Evolutionary conservation across 2,329 filamentous ascomycete species (phyloP), one percentile per base, ranked within the genome.

Genomic region (Zasmidium citrigriseum): DNA sequence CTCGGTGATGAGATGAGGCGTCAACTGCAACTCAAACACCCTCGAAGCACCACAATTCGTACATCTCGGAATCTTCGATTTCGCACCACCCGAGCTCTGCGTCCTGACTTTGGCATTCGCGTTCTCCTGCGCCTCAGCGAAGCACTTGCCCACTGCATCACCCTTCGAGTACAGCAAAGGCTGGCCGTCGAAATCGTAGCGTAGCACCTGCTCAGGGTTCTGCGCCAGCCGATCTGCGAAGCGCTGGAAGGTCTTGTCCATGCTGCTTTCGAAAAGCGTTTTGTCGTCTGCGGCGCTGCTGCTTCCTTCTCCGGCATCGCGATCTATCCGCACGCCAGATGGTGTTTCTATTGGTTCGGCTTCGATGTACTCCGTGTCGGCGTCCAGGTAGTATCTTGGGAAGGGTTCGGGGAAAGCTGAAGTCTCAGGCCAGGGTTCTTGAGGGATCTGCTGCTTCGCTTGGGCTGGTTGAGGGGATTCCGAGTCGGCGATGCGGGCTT

Each of bases 1-100:
- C 79, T 96, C 89, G 25, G 86, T 86, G 68, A 99, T 99, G 2
- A 92, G 88, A 72, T 96, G 89, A 44, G 95, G 95, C 65, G 89
- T 93, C 64, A 99, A 79, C 80, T 99, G 95, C 58, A 96, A 81
- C 80, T 99, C 95, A 73, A 98, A 98, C 14, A 89, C 86, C 62
- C 93, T 85, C 51, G 83, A 80, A 0, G 82, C 84, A 9, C 89
- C 89, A 75, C 95, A 99, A 67, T 86, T 89, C 24, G 76, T 77
- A 73, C 95, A 99, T 10, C 86, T 78, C 1, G 93, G 92, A 24
- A 97, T 86, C 1, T 83, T 78, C 22, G 64, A 72, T 21, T 65
- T 62, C 3, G 4, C 25, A 4, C 29, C 27, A 12, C 52, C 51
- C 5, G 18, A 45, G 7, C 34, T 64, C 52, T 54, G 46, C 14